Evolutionary conservation across 1,139 yeast genomes (phyloP), one percentile per base, ranked within the genome.

Genomic region (Scheffersomyces lignicola): DNA sequence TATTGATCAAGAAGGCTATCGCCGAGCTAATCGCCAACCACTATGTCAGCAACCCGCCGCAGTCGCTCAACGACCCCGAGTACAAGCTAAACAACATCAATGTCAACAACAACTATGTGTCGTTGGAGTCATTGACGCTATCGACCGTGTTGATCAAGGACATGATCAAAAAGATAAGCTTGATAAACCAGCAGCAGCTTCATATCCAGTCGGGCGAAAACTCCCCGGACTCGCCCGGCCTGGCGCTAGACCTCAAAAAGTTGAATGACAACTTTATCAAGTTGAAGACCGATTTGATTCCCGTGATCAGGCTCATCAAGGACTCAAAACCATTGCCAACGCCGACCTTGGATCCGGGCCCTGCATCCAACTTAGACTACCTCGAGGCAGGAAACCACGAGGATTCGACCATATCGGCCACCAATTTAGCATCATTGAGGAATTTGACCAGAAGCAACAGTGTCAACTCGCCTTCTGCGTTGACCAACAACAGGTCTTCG

Each of bases 321-420:
- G 81, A 76, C 40, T 64, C 69, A 21, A 76, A 77, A 48, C 82
- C 82, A 3, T 58, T 77, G 25, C 83, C 83, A 0, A 73, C 79
- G 0, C 82, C 83, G 3, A 73, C 77, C 1, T 45, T 69, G 26
- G 75, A 64, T 38, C 69, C 73, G 0, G 67, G 70, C 3, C 42
- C 62, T 7, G 44, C 56, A 3, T 49, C 58, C 2, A 43, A 51
- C 5, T 41, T 58, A 25, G 65, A 62, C 17, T 64, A 69, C 10
- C 5, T 15, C 5, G 7, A 16, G 16, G 12, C 5, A n/a, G 12
- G 7, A 9, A 5, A 5, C 4, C 5, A 26, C 11, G 29, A 26
- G n/a, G 29, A 26, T 15, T 26, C 29, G 4, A 26, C 29, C 11
- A n/a, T 26, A 26, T 15, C 29, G 3, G 14, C 20, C n/a, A 4